phyloP scores from a whole-genome alignment of 2,329 filamentous ascomycete species.

The Decorospora gaudefroyi region DNA sequence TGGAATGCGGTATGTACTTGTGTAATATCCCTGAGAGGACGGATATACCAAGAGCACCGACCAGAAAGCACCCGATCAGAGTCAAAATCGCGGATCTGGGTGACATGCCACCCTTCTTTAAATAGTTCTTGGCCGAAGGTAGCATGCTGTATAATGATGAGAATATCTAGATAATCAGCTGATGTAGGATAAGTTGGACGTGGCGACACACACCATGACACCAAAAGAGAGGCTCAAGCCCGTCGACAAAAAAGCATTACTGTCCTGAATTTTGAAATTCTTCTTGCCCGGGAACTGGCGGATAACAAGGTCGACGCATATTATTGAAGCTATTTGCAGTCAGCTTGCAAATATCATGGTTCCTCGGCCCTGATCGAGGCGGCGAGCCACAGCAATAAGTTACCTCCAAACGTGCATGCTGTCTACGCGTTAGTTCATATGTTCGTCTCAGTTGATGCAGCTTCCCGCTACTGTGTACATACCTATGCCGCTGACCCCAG shows the following conservation, averaged over 20 bases:
- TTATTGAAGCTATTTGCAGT: conserved; percentile 68
- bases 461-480: conserved; percentile 28
- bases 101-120: conserved; percentile 69
- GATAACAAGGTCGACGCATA: conserved; percentile 82
- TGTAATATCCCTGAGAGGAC: conserved; percentile 73
- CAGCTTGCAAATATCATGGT: conserved; percentile 13
- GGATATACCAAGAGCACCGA: conserved; percentile 76
- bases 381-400: neutral
- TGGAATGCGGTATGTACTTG: conserved; percentile 73
- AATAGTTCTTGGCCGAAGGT: conserved; percentile 79
- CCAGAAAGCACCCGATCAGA: conserved; percentile 70
- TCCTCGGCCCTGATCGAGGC: neutral
- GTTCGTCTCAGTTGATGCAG: neutral
- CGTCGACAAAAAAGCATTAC: conserved; percentile 81
- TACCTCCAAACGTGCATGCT: conserved; percentile 49
- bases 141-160: conserved; percentile 93
- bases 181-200: neutral
- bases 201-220: conserved; percentile 73
- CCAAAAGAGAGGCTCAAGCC: conserved; percentile 93
- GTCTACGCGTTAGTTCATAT: conserved; percentile 20
- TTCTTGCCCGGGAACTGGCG: conserved; percentile 72
- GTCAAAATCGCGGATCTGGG: conserved; percentile 69
- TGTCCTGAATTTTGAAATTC: conserved; percentile 86
- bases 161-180: conserved; percentile 67
- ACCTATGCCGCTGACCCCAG: conserved; percentile 78